phyloP scores from a whole-genome alignment of 2,329 filamentous ascomycete species.

The Aspergillus fijiensis region DNA sequence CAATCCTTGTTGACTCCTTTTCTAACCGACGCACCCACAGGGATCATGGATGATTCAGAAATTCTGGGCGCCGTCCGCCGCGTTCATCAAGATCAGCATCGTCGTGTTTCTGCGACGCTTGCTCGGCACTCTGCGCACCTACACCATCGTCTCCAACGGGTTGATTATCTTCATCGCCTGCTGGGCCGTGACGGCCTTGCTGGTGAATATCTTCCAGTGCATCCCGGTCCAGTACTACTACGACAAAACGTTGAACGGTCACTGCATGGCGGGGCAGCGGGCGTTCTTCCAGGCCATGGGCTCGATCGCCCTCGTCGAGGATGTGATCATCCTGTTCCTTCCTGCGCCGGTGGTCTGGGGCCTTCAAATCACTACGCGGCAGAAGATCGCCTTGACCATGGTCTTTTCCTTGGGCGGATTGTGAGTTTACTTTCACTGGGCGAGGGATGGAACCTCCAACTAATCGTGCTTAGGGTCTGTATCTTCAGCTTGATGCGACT shows the following conservation, averaged over 20 bases:
- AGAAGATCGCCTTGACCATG: constrained; percentile 14
- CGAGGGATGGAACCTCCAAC: neutral
- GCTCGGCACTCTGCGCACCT: constrained; percentile 9
- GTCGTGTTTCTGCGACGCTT: constrained; percentile 14
- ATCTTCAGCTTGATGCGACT: constrained; percentile 22
- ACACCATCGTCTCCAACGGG: constrained; percentile 2
- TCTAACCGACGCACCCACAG: neutral
- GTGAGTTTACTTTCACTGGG: neutral
- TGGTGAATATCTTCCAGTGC: constrained; percentile 17
- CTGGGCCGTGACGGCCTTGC: constrained; percentile 11
- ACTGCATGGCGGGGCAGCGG: constrained; percentile 12
- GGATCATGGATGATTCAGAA: constrained; percentile 18
- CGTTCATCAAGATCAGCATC: constrained; percentile 17
- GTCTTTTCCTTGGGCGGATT: constrained; percentile 15
- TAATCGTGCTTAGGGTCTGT: constrained; percentile 12
- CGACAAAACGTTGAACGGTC: constrained; percentile 10
- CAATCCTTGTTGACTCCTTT: too few relatives aligned
- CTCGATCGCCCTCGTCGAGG: constrained; percentile 12
- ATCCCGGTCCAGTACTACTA: constrained; percentile 15
- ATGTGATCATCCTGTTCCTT: constrained; percentile 12
- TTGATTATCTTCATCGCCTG: constrained; percentile 14
- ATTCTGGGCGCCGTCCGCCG: constrained; percentile 15
- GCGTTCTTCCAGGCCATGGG: constrained; percentile 15
- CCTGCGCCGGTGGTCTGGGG: constrained; percentile 13
- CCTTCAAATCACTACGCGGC: constrained; percentile 10